A percentile compares a stretch with the other conserved stretches of the same genome.
These are phyloP conservation scores for Ceratonia siliqua DNA, from an alignment of 306 rosid genomes.

Conservation along the genomic window DNA sequence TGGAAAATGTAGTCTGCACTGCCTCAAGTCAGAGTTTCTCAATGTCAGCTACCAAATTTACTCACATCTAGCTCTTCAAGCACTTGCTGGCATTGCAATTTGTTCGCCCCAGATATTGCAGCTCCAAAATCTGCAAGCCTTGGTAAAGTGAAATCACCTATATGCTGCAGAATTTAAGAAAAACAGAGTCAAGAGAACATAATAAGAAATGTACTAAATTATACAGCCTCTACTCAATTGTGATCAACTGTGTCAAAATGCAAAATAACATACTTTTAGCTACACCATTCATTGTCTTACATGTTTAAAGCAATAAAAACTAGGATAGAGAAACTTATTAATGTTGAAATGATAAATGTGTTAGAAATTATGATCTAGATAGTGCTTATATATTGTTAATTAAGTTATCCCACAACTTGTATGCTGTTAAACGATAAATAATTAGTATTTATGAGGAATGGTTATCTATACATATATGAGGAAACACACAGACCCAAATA, in stretches of 20 bases:
- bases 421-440: constrained; percentile 1
- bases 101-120: constrained; percentile 96
- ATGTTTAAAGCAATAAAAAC: constrained; percentile 11
- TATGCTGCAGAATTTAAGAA: constrained; percentile 65
- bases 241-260: neutral
- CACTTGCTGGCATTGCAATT: constrained; percentile 87
- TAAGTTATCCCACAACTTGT: neutral
- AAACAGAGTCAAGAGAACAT: constrained; percentile 23
- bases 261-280: neutral
- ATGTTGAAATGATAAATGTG: neutral
- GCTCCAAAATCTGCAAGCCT: constrained; percentile 98
- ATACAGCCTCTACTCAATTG: neutral
- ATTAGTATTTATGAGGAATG: neutral
- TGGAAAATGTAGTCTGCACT: constrained; percentile 13
- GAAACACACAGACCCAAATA: neutral
- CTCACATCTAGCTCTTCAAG: constrained; percentile 98
- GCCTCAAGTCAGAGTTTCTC: constrained; percentile 1
- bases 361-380: neutral
- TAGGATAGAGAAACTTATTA: neutral
- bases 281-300: neutral
- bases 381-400: neutral
- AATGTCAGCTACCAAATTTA: constrained; percentile 30
- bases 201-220: neutral
- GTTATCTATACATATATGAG: neutral
- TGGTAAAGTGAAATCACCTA: constrained; percentile 91